phyloP scores from a whole-genome alignment of 2,329 filamentous ascomycete species.

The Colletotrichum destructivum region DNA sequence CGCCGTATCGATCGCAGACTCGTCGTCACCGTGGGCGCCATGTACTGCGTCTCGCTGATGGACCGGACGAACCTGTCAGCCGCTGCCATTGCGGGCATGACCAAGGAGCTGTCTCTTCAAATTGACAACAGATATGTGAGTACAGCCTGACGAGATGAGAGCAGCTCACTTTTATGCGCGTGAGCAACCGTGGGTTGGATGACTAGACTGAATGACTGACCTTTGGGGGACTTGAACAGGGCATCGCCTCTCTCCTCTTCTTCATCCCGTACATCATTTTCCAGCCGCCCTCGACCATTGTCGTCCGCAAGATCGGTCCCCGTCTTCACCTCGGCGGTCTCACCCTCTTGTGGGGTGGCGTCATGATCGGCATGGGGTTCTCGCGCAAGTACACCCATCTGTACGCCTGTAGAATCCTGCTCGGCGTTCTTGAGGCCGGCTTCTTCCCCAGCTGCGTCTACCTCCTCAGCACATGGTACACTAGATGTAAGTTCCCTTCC shows the following conservation, averaged over 20 bases:
- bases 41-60: slow-evolving; percentile 85
- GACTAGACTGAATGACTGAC: not conserved
- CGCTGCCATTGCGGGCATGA: slow-evolving; percentile 79
- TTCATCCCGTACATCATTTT: slow-evolving; percentile 82
- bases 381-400: slow-evolving; percentile 66
- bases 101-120: slow-evolving; percentile 59
- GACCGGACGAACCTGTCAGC: slow-evolving; percentile 84
- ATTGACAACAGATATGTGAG: slow-evolving; percentile 63
- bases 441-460: slow-evolving; percentile 82
- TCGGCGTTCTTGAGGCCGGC: slow-evolving; percentile 78
- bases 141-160: not conserved
- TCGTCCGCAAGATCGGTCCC: slow-evolving; percentile 77
- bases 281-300: slow-evolving; percentile 79
- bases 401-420: slow-evolving; percentile 69
- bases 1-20: slow-evolving; percentile 77
- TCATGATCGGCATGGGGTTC: slow-evolving; percentile 79
- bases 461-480: slow-evolving; percentile 82
- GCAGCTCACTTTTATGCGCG: too few species aligned
- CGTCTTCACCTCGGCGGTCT: slow-evolving; percentile 69
- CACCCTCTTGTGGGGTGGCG: slow-evolving; percentile 71
- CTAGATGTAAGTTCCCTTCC: slow-evolving; percentile 64
- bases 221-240: slow-evolving; percentile 50
- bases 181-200: too few species aligned
- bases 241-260: slow-evolving; percentile 80
- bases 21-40: slow-evolving; percentile 72